Conservation (phyloP, 1,284 basidiomycete species). For the Kalmanozyma brasiliensis region DNA sequence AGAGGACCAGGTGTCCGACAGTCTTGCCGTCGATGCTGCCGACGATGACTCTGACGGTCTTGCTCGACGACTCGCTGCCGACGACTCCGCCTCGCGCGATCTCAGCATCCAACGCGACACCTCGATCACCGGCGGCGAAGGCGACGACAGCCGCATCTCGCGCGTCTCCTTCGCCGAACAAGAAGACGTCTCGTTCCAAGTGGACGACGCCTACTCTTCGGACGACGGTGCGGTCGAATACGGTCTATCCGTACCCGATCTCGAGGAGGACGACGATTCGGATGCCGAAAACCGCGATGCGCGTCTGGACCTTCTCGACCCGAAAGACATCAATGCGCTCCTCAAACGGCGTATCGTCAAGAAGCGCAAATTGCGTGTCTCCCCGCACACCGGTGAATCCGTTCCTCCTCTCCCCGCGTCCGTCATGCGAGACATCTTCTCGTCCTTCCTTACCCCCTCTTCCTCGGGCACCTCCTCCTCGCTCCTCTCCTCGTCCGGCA, state of each 20-base stretch:
- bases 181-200: slow-evolving; percentile 34
- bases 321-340: slow-evolving; percentile 41
- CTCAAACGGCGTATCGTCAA: slow-evolving; percentile 46
- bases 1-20: slow-evolving; percentile 35
- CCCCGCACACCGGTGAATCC: slow-evolving; percentile 23
- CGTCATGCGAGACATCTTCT: slow-evolving; percentile 39
- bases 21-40: slow-evolving; percentile 23
- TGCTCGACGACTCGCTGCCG: slow-evolving; percentile 15
- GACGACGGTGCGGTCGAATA: slow-evolving; percentile 33
- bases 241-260: slow-evolving; percentile 18
- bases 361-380: slow-evolving; percentile 40
- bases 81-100: slow-evolving; percentile 11
- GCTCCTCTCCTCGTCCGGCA: slow-evolving; percentile 6
- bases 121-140: slow-evolving; percentile 9
- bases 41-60: slow-evolving; percentile 35
- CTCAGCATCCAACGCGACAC: neutral
- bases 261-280: slow-evolving; percentile 24
- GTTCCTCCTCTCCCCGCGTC: slow-evolving; percentile 39
- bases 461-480: slow-evolving; percentile 5
- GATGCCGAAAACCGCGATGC: slow-evolving; percentile 23
- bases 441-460: slow-evolving; percentile 34
- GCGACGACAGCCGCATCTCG: slow-evolving; percentile 26
- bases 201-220: slow-evolving; percentile 35
- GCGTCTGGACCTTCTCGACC: slow-evolving; percentile 33
- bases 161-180: slow-evolving; percentile 27